These are phyloP conservation scores for Tolypocladium album DNA, from an alignment of 2,329 filamentous ascomycete genomes.

Conservation along the genomic window DNA sequence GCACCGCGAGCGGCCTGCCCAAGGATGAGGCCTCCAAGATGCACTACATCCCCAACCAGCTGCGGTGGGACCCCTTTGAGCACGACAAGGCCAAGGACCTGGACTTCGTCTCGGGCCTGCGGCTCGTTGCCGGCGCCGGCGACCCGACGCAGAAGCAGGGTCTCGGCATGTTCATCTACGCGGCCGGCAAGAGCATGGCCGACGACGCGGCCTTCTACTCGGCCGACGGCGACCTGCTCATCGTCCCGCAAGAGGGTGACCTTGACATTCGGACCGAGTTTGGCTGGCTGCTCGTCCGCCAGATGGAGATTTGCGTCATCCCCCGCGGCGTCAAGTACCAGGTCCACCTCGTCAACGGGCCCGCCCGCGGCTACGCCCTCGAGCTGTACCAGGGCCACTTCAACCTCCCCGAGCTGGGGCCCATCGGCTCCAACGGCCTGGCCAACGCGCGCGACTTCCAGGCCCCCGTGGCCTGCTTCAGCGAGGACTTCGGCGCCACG, in stretches of 20 bases:
- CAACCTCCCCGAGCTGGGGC: constrained; percentile 58
- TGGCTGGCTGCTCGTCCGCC: constrained; percentile 62
- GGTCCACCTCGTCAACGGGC: constrained; percentile 51
- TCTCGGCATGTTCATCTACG: constrained; percentile 70
- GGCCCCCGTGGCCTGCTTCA: constrained; percentile 57
- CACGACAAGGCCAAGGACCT: constrained; percentile 47
- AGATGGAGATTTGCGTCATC: constrained; percentile 68
- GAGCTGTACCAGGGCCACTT: constrained; percentile 68
- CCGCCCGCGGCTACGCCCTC: constrained; percentile 61
- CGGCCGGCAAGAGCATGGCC: constrained; percentile 68
- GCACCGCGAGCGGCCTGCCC: constrained; percentile 3
- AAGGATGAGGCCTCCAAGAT: constrained; percentile 11
- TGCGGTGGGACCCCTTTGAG: constrained; percentile 75
- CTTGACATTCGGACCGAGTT: constrained; percentile 71
- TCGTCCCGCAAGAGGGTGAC: constrained; percentile 64
- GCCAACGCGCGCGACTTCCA: constrained; percentile 70
- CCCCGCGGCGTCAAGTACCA: constrained; percentile 66
- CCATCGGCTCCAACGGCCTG: constrained; percentile 64
- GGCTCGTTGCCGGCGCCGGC: constrained; percentile 66
- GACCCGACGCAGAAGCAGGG: constrained; percentile 71
- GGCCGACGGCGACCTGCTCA: constrained; percentile 67
- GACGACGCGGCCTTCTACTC: constrained; percentile 71
- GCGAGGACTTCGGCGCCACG: constrained; percentile 42
- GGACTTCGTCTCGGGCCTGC: constrained; percentile 57
- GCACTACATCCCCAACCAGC: constrained; percentile 55